Evolutionary conservation across 768 basidiomycete species (phyloP).

Genomic region (Coprinopsis strossmayeri): DNA sequence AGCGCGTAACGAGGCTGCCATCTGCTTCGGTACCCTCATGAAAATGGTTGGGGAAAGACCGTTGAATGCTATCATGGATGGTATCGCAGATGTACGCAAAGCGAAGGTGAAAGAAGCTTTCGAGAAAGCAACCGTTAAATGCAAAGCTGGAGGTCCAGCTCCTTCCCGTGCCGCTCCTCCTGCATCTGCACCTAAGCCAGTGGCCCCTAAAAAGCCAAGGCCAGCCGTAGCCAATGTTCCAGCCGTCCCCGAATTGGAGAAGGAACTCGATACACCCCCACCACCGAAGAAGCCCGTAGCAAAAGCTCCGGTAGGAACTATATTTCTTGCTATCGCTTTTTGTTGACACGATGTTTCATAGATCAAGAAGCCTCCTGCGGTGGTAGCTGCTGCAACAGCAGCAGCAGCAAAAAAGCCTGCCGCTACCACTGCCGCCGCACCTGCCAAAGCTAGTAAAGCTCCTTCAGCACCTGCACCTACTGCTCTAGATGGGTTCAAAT

Average conservation of each 20-base stretch:
- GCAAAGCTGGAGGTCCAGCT: conserved; percentile 57
- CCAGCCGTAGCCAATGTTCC: conserved; percentile 14
- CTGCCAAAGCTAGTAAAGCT: conserved; percentile 35
- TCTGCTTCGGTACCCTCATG: conserved; percentile 84
- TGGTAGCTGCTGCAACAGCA: conserved; percentile 27
- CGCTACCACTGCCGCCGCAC: conserved; percentile 30
- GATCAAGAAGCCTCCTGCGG: conserved; percentile 44
- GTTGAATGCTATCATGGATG: conserved; percentile 81
- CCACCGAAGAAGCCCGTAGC: conserved; percentile 42
- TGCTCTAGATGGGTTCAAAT: conserved; percentile 80
- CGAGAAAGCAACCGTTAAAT: conserved; percentile 89
- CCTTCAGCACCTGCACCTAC: conserved; percentile 42
- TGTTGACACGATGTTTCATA: conserved; percentile 17
- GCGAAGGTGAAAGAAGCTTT: conserved; percentile 91
- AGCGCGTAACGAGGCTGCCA: conserved; percentile 86
- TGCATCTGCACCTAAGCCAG: conserved; percentile 29
- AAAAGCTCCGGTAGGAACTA: conserved; percentile 44
- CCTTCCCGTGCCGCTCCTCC: conserved; percentile 39
- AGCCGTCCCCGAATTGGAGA: conserved; percentile 17
- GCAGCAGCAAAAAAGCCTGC: conserved; percentile 39
- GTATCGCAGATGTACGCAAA: conserved; percentile 80
- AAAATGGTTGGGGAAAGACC: conserved; percentile 95
- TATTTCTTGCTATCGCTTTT: conserved; percentile 3
- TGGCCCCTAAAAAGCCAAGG: conserved; percentile 15
- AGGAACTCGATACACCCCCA: conserved; percentile 20